Evolutionary conservation across 345 rosid species (phyloP).

Genomic region (Ricinus communis): DNA sequence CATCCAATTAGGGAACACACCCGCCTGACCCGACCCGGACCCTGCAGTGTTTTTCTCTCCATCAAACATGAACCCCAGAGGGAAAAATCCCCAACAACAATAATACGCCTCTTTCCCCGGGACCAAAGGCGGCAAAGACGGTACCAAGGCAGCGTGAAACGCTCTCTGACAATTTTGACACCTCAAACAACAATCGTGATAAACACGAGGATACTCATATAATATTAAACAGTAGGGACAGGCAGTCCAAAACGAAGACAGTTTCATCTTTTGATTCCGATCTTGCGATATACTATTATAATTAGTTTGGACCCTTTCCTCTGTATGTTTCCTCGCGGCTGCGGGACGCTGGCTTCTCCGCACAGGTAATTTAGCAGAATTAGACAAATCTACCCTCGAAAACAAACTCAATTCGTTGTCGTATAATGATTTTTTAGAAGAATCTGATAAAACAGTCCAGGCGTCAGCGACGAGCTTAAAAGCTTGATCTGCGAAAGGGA

Average conservation of each 20-base stretch:
- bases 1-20: conserved; percentile 22
- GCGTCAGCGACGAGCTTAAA: conserved; percentile 82
- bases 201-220: conserved; percentile 76
- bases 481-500: conserved; percentile 70
- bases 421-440: conserved; percentile 50
- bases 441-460: conserved; percentile 71
- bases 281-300: background rate
- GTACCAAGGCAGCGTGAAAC: conserved; percentile 63
- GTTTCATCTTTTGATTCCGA: conserved; percentile 27
- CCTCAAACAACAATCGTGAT: conserved; percentile 74
- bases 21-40: background rate
- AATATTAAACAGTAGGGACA: conserved; percentile 83
- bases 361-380: conserved; percentile 41
- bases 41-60: conserved; percentile 17
- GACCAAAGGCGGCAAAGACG: conserved; percentile 64
- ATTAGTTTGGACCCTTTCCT: background rate
- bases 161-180: conserved; percentile 74
- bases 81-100: conserved; percentile 87
- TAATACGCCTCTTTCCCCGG: conserved; percentile 84
- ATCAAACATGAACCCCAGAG: conserved; percentile 54
- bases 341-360: conserved; percentile 32
- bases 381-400: conserved; percentile 58
- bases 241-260: conserved; percentile 80
- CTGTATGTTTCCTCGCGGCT: conserved; percentile 9
- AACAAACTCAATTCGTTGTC: conserved; percentile 58